Base-by-base conservation (phyloP, 2,329 filamentous ascomycete species). In the Cladophialophora exuberans region DNA sequence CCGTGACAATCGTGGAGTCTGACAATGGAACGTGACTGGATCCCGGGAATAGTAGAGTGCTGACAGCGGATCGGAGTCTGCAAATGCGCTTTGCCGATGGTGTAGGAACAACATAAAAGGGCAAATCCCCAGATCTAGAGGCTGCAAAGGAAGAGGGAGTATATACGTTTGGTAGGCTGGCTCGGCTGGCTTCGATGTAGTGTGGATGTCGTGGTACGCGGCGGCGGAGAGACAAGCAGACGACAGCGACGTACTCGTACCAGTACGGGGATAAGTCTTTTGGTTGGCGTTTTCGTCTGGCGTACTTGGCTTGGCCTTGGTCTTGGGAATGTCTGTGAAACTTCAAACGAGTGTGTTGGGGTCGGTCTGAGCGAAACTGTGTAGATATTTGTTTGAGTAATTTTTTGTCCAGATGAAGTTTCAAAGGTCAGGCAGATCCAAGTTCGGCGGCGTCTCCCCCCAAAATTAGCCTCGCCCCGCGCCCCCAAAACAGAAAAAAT, bases 21-120 rank as follows among this genome's bases (percentile, higher is more conserved):
- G 33, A 49, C 31, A 28, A 49, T 38, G 18, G 23, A 31, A 39
- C 15, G 36, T 11, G 48, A 56, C 25, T 48, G 42, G 52, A 30
- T 43, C 42, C n/a, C 20, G 28, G 23, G 42, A 33, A 18, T 26
- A 47, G 25, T 54, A 56, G 44, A 52, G 56, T 59, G 56, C 56
- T 59, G 56, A 59, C 52, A 17, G 56, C 51, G 56, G 56, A 55
- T 49, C 47, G 51, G 26, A 42, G 25, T 38, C 35, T 52, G 31
- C 41, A 47, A 43, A 39, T 39, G 47, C 38, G 48, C 44, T 56
- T 49, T 48, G 56, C 38, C 36, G 52, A 11, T 28, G 35, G 33
- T 44, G 56, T 31, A 30, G 38, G 26, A 43, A 22, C 23, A 20
- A 54, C 52, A 54, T 54, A 41, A 49, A 49, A 43, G 22, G 38